Evolutionary conservation across 306 rosid species (phyloP).

Genomic region (Prunus kanzakura): DNA sequence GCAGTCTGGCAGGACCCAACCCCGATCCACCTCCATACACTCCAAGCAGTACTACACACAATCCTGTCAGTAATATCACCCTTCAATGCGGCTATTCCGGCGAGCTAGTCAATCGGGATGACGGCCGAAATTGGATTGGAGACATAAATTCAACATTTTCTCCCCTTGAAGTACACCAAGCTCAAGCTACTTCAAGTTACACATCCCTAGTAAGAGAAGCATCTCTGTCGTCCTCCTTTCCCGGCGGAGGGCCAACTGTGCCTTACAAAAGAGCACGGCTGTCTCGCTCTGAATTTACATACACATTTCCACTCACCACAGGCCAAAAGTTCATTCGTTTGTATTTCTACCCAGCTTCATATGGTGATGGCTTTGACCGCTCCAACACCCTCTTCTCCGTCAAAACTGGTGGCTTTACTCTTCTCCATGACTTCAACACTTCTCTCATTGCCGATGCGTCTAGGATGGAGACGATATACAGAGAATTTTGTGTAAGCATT

Average conservation of each 20-base stretch:
- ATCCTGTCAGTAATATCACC: background rate
- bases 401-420: background rate
- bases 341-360: conserved; percentile 5
- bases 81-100: conserved; percentile 17
- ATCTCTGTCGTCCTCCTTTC: background rate
- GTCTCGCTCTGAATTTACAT: conserved; percentile 12
- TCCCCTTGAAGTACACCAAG: background rate
- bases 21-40: background rate
- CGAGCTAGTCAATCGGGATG: background rate
- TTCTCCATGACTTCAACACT: conserved; percentile 19
- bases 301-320: background rate
- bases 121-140: conserved; percentile 15
- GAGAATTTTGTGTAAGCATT: conserved; percentile 2
- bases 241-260: background rate
- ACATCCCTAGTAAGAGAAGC: background rate
- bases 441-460: background rate
- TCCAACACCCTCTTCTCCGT: conserved; percentile 16
- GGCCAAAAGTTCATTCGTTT: conserved; percentile 26
- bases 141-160: background rate
- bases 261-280: conserved; percentile 10
- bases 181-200: too few relatives aligned
- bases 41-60: background rate
- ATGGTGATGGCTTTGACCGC: background rate
- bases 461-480: fast-evolving
- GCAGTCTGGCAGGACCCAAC: conserved; percentile 24